Evolutionary conservation across 495 filamentous ascomycete genomes (phyloP).

Genomic region (Parachaetomium inaequale): DNA sequence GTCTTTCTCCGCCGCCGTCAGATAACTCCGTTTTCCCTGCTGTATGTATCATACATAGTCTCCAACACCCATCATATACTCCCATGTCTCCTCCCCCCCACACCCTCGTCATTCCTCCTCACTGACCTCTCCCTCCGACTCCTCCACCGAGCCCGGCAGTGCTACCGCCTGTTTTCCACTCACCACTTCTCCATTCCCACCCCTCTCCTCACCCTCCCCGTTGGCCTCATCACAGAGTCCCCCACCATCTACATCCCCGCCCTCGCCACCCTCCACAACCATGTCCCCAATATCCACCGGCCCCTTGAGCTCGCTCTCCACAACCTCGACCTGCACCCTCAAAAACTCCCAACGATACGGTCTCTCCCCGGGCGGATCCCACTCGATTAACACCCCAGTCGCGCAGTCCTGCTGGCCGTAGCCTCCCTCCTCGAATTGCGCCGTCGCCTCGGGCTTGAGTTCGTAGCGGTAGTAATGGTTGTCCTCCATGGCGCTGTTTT

Average conservation of each 20-base stretch:
- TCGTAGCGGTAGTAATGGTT: slow-evolving; percentile 1
- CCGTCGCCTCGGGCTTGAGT: neutral
- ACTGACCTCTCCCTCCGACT: slow-evolving; percentile 1
- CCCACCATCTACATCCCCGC: neutral
- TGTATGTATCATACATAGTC: too few relatives aligned
- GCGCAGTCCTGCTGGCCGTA: neutral
- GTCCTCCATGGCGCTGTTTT: slow-evolving; percentile 6
- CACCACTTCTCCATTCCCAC: neutral
- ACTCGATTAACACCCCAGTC: neutral
- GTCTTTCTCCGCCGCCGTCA: neutral
- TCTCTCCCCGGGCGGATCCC: neutral
- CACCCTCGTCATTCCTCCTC: slow-evolving; percentile 2
- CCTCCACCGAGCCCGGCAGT: neutral
- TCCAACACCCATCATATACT: too few relatives aligned
- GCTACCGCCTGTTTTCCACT: too few relatives aligned
- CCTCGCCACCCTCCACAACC: slow-evolving; percentile 11
- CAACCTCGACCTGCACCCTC: slow-evolving; percentile 16
- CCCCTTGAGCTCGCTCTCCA: slow-evolving; percentile 15
- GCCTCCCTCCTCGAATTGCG: neutral
- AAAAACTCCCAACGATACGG: slow-evolving; percentile 23
- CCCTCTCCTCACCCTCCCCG: neutral
- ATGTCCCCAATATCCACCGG: slow-evolving; percentile 25
- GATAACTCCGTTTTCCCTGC: neutral
- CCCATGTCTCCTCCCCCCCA: too few relatives aligned
- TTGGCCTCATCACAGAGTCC: neutral